phyloP scores from a whole-genome alignment of 768 basidiomycete genomes.

The Clitopilus passeckerianus region DNA sequence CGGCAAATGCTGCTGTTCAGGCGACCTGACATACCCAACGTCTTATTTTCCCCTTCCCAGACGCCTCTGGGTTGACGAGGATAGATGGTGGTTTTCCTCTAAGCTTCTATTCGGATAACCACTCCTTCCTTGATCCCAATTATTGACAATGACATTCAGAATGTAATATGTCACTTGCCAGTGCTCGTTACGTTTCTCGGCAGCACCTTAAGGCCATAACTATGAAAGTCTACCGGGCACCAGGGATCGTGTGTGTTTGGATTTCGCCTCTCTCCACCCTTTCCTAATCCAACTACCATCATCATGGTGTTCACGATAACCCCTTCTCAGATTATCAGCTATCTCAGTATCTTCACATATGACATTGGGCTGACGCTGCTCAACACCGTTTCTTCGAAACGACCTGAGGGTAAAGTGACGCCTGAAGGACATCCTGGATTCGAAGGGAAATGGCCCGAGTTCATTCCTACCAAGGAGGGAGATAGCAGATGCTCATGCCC shows the following conservation, averaged over 20 bases:
- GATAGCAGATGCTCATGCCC: conserved; percentile 76
- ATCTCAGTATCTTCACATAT: conserved; percentile 36
- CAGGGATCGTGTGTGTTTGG: neutral
- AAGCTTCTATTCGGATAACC: neutral
- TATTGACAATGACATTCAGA: neutral
- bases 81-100: neutral
- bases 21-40: no score
- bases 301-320: conserved; percentile 24
- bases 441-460: conserved; percentile 68
- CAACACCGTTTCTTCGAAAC: conserved; percentile 48
- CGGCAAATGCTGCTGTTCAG: no score
- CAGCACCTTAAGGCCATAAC: neutral
- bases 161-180: neutral
- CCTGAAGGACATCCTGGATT: conserved; percentile 51
- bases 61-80: no score
- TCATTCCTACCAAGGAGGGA: conserved; percentile 45
- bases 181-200: neutral
- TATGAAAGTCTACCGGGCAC: conserved; percentile 3
- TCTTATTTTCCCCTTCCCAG: no score
- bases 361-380: conserved; percentile 45
- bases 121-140: neutral
- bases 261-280: conserved; percentile 4
- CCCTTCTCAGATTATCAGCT: conserved; percentile 21
- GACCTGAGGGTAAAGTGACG: conserved; percentile 49
- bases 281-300: conserved; percentile 3